These are phyloP conservation scores for Achaetomiella virescens DNA, from an alignment of 495 filamentous ascomycete genomes.

Conservation along the genomic window DNA sequence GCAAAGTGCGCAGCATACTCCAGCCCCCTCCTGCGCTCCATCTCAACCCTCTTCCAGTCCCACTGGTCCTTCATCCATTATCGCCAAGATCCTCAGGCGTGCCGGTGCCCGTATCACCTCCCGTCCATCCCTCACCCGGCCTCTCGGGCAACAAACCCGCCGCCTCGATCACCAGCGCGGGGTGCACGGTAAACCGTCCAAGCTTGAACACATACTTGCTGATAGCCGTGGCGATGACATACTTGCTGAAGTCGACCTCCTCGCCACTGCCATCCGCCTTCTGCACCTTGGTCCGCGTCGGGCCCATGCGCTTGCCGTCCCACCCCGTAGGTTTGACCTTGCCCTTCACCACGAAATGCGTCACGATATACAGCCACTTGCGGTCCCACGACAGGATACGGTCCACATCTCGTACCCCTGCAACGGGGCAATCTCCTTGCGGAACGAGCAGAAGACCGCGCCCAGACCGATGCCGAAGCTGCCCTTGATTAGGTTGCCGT, in stretches of 20 bases:
- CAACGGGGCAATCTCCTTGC: conserved; percentile 62
- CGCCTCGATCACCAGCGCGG: conserved; percentile 65
- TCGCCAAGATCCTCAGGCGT: conserved; percentile 25
- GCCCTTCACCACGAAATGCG: conserved; percentile 53
- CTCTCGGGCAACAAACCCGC: conserved; percentile 62
- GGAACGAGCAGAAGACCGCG: conserved; percentile 60
- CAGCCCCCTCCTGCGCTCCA: conserved; percentile 41
- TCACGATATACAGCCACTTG: conserved; percentile 47
- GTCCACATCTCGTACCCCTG: conserved; percentile 66
- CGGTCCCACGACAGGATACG: conserved; percentile 65
- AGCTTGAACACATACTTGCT: conserved; percentile 90
- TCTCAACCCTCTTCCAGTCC: conserved; percentile 46
- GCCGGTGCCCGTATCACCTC: conserved; percentile 34
- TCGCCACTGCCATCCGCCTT: conserved; percentile 26
- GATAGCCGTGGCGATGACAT: conserved; percentile 67
- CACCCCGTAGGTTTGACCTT: conserved; percentile 43
- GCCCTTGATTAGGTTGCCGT: conserved; percentile 27
- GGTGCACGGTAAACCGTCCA: conserved; percentile 76
- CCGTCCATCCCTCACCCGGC: conserved; percentile 42
- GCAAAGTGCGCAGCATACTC: conserved; percentile 45
- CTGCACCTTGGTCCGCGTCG: conserved; percentile 17
- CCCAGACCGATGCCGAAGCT: conserved; percentile 58
- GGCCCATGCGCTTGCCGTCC: conserved; percentile 22
- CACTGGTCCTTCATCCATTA: conserved; percentile 30
- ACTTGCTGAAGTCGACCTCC: conserved; percentile 43